Evolutionary conservation across 768 basidiomycete species (phyloP), one percentile per base, ranked within the genome.

Genomic region (Jaapia argillacea): DNA sequence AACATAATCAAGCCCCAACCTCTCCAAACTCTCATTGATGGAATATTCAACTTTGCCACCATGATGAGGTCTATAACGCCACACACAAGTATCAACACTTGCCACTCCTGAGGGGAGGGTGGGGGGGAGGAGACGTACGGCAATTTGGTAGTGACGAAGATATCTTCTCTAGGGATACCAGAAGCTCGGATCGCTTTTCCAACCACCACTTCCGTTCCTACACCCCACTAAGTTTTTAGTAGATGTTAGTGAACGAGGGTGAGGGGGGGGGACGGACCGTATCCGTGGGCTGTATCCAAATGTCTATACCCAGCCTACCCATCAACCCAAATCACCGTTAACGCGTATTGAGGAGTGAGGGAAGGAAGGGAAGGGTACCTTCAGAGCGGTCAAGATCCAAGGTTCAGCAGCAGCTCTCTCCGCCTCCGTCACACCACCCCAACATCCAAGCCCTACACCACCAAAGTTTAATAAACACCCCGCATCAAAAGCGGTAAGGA

Each of bases 241-340:
- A 16, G 16, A 10, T 10, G 10, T 33, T 33, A 10, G 28, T 33
- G 28, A 16, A 33, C 16, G n/a, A n/a, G 10, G 10, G 28, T 16
- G 10, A 33, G 16, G 28, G 10, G 10, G 10, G 28, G 39, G 18
- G 5, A 48, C 52, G 21, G 45, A 62, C 63, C 63, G 58, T 85
- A 85, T 4, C 67, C 79, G 16, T 76, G 64, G 6, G 82, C 84
- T 43, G 79, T 85, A 58, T 81, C 82, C 56, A 81, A 77, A 55
- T 71, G 80, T 58, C 54, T 75, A 69, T 91, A 92, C 2, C 88
- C 90, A 10, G 28, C 28, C 28, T 33, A 16, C 10, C 28, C 16
- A 16, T 33, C 10, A 33, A 33, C 16, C 10, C 28, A 33, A 33
- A 33, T 33, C 16, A 10, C 16, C 28, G 10, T 33, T 33, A 16